Evolutionary conservation across 2,329 filamentous ascomycete genomes (phyloP).

Genomic region (Paramyrothecium sp.): DNA sequence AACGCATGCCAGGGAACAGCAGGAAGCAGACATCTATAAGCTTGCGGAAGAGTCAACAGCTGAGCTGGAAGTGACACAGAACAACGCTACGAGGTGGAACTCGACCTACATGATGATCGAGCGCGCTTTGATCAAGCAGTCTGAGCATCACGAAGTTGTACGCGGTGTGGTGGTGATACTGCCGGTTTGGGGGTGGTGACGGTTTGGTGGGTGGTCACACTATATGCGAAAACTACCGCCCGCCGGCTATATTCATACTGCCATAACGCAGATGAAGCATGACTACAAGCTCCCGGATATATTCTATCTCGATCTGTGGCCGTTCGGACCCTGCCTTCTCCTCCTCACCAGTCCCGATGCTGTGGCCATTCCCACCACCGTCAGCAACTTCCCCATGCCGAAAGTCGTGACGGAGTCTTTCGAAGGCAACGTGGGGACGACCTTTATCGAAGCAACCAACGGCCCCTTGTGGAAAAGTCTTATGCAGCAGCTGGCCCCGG

Average conservation of each 20-base stretch:
- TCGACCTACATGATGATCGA: too few species aligned
- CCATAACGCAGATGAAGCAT: too few species aligned
- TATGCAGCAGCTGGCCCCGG: neutral
- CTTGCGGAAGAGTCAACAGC: slow-evolving; percentile 7
- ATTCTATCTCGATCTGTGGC: neutral
- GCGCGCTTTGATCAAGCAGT: too few species aligned
- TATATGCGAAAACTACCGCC: too few species aligned
- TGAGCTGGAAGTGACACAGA: slow-evolving; percentile 9
- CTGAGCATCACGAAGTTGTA: too few species aligned
- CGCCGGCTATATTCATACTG: too few species aligned
- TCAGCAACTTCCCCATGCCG: neutral
- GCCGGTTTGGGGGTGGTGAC: too few species aligned
- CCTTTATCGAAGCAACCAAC: slow-evolving; percentile 2
- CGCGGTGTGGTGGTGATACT: too few species aligned
- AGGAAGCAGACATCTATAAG: slow-evolving; percentile 10
- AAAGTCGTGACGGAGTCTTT: neutral
- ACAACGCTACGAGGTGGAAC: too few species aligned
- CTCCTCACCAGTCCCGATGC: neutral
- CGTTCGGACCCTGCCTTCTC: neutral
- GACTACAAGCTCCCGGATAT: too few species aligned
- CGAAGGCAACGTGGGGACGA: neutral
- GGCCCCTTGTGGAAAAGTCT: neutral
- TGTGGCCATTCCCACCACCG: neutral
- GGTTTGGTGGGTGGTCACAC: too few species aligned
- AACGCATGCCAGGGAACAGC: slow-evolving; percentile 4